A percentile compares a stretch with the other conserved stretches of the same genome.
Evolutionary conservation across 2,329 filamentous ascomycete genomes (phyloP).

Genomic region (Aspergillus udagawae): DNA sequence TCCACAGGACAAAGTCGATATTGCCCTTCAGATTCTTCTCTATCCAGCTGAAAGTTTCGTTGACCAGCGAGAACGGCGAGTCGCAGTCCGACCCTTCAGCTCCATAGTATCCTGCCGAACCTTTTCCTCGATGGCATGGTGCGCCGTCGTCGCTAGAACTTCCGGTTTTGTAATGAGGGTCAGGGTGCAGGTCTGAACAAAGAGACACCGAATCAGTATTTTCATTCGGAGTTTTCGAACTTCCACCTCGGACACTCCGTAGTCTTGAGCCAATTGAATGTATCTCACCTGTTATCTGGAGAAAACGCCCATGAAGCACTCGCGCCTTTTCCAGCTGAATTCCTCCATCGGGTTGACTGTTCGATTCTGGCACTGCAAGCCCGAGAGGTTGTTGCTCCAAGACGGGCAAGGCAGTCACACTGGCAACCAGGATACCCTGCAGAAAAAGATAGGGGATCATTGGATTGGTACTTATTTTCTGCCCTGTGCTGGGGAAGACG

Average conservation of each 20-base stretch:
- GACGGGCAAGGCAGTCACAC: slow-evolving; percentile 15
- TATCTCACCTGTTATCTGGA: slow-evolving; percentile 35
- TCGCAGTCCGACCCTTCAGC: slow-evolving; percentile 88
- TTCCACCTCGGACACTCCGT: slow-evolving; percentile 7
- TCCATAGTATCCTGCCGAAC: slow-evolving; percentile 75
- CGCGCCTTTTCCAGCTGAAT: slow-evolving; percentile 4
- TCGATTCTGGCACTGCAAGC: not conserved
- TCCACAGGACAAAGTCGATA: slow-evolving; percentile 90
- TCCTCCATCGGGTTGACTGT: slow-evolving; percentile 3
- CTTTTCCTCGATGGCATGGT: slow-evolving; percentile 75
- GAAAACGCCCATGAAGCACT: slow-evolving; percentile 29
- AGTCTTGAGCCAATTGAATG: not conserved
- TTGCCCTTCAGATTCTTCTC: slow-evolving; percentile 68
- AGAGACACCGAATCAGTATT: slow-evolving; percentile 34
- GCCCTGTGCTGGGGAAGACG: not conserved
- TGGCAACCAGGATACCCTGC: slow-evolving; percentile 10
- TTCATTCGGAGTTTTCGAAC: not conserved
- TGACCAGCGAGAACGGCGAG: slow-evolving; percentile 71
- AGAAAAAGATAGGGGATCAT: slow-evolving; percentile 17
- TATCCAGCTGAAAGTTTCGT: slow-evolving; percentile 90
- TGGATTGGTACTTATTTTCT: slow-evolving; percentile 12
- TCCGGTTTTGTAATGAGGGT: slow-evolving; percentile 78
- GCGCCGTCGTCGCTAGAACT: slow-evolving; percentile 64
- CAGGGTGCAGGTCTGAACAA: slow-evolving; percentile 78
- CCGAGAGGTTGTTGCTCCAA: slow-evolving; percentile 17